Conservation (phyloP, 2,329 filamentous ascomycete genomes). For the Fusarium circinatum region DNA sequence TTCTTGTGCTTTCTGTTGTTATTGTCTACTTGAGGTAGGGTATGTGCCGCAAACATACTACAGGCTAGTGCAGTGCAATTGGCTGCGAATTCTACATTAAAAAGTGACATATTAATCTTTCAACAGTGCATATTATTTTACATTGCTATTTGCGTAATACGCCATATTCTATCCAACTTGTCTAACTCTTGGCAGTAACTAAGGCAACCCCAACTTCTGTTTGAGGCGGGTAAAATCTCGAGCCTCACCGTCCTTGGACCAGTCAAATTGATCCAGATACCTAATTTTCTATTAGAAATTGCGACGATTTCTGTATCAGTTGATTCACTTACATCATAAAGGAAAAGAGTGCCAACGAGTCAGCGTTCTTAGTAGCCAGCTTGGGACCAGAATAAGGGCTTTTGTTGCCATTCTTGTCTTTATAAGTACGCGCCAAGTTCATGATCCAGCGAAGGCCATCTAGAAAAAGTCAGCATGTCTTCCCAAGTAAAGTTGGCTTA, state of each 20-base stretch:
- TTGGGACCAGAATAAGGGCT: not conserved
- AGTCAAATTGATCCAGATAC: not conserved
- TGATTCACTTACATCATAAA: constrained; percentile 1
- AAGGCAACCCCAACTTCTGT: not conserved
- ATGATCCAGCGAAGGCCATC: not conserved
- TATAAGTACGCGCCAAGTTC: not conserved
- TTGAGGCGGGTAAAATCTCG: not conserved
- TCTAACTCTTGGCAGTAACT: fast-evolving
- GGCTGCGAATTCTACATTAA: too few relatives aligned
- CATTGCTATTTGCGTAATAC: not conserved
- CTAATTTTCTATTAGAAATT: not conserved
- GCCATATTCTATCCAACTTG: not conserved
- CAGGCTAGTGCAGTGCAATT: too few relatives aligned
- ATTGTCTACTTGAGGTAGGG: too few relatives aligned
- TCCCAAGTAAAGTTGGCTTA: fast-evolving
- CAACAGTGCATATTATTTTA: fast-evolving
- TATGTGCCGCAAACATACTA: too few relatives aligned
- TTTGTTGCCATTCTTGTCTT: not conserved
- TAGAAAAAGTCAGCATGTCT: fast-evolving
- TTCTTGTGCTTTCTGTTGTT: fast-evolving
- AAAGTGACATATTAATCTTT: too few relatives aligned
- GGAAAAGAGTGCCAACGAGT: not conserved
- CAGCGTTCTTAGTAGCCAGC: not conserved
- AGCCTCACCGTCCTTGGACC: not conserved
- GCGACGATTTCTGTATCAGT: fast-evolving